A percentile compares a stretch with the other conserved stretches of the same genome.
These are phyloP conservation scores for Colletotrichum lini DNA, from an alignment of 2,329 filamentous ascomycete genomes.

Conservation along the genomic window DNA sequence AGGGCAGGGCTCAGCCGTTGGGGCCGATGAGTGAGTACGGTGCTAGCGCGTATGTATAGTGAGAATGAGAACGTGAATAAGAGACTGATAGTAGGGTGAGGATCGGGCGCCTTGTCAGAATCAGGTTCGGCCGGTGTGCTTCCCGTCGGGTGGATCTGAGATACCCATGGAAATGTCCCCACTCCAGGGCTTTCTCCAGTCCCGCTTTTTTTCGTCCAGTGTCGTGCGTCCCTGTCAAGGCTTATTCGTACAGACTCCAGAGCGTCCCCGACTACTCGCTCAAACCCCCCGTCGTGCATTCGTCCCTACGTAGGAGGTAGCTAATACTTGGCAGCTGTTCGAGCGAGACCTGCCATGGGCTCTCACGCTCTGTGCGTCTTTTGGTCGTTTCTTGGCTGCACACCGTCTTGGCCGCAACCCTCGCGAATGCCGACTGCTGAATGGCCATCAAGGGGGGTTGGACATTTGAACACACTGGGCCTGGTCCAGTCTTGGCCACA, in stretches of 20 bases:
- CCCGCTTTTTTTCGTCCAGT: conserved; percentile 23
- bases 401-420: conserved; percentile 36
- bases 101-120: conserved; percentile 13
- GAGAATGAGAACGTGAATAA: too few species aligned
- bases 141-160: conserved; percentile 29
- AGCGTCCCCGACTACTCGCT: conserved; percentile 11
- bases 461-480: conserved; percentile 12
- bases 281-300: background rate
- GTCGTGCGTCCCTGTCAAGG: conserved; percentile 7
- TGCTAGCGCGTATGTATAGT: too few species aligned
- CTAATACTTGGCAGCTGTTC: background rate
- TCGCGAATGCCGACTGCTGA: conserved; percentile 28
- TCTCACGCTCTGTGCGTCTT: conserved; percentile 6
- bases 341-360: background rate
- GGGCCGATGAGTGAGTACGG: background rate
- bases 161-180: conserved; percentile 10
- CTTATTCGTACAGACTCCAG: conserved; percentile 4
- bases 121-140: background rate
- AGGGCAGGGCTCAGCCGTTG: conserved; percentile 36
- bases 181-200: conserved; percentile 29
- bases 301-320: background rate
- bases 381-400: conserved; percentile 37
- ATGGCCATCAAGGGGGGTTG: conserved; percentile 6
- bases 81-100: conserved; percentile 19
- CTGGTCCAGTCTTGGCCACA: conserved; percentile 31